Base-by-base conservation (phyloP, 306 rosid genomes). In the Carpinus viminea region DNA sequence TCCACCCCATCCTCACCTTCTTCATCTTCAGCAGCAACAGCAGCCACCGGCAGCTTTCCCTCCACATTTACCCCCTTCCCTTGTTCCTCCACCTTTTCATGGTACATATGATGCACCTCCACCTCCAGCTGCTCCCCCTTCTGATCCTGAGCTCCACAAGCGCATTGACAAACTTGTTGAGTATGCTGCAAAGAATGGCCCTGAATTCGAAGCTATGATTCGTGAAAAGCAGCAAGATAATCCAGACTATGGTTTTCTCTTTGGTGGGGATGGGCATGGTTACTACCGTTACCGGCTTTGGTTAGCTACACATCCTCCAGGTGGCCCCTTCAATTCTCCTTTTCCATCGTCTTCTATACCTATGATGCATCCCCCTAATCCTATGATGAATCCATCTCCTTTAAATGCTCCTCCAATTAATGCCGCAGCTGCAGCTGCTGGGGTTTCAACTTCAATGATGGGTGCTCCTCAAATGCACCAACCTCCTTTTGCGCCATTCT, bases 161-260 rank as follows among this genome's bases (percentile, higher is more conserved):
- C 90, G 98, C 41, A 88, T 95, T 60, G 99, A 95, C 70, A 93
- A 93, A 84, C 90, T 93, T 68, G 98, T 88, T 68, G 98, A 95
- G 87, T 95, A 95, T 68, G 74, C 93, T 2, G 92, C 92, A 72
- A 93, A 95, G 85, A 93, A 93, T 78, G 99, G 98, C 9, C 99
- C 98, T 10, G 98, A 93, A 68, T 95, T 95, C 85, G 99, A 93
- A 81, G 93, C 93, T 74, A 95, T 91, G 98, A 91, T 95, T 73
- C 89, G 99, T 59, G 98, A 95, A 57, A 95, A 95, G 72, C 98
- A 95, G 77, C 86, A 90, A 62, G 99, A 95, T 56, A 95, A 93
- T 85, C 99, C 99, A 43, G 91, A 93, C 4, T 95, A 93, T 76
- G 83, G 92, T 68, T 93, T 95, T 83, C 95, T 95, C 62, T 91